Evolutionary conservation across 2,329 filamentous ascomycete species (phyloP).

Genomic region (Beauveria caledonica): DNA sequence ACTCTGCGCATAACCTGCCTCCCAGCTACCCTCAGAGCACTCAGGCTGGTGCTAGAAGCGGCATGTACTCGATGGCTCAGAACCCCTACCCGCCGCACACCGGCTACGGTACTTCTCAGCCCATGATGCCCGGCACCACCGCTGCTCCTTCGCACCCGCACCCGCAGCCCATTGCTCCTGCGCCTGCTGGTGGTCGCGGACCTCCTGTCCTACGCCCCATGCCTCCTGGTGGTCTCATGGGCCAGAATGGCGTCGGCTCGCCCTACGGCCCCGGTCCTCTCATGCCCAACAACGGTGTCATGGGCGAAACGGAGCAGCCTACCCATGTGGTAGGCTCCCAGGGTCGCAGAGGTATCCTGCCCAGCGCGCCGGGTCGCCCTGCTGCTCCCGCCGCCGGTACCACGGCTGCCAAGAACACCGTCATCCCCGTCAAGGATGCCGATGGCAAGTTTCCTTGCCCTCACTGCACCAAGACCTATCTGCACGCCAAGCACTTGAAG

Average conservation of each 20-base stretch:
- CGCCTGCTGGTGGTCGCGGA: conserved; percentile 48
- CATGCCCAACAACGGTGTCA: conserved; percentile 48
- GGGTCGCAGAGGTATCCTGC: conserved; percentile 82
- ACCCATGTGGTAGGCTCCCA: conserved; percentile 94
- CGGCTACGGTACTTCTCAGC: conserved; percentile 46
- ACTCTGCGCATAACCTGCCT: conserved; percentile 43
- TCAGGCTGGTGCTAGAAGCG: conserved; percentile 39
- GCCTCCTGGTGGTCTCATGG: conserved; percentile 57
- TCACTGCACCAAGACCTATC: conserved; percentile 96
- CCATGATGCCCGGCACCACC: conserved; percentile 60
- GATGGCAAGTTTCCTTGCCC: conserved; percentile 98
- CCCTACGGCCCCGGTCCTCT: conserved; percentile 52
- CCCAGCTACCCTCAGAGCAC: conserved; percentile 45
- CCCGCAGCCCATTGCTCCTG: conserved; percentile 68
- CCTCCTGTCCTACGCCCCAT: conserved; percentile 61
- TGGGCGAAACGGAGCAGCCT: conserved; percentile 55
- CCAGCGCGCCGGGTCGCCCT: conserved; percentile 79
- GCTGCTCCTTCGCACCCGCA: conserved; percentile 63
- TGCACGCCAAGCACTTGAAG: conserved; percentile 96
- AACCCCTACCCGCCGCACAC: conserved; percentile 47
- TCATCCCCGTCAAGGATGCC: conserved; percentile 88
- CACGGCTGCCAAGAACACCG: conserved; percentile 64
- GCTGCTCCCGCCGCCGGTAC: conserved; percentile 65
- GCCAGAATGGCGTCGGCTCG: conserved; percentile 47
- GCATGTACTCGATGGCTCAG: conserved; percentile 47